Conservation (phyloP, 139 green algal genomes). For the Auxenochlorella pyrenoidosa region DNA sequence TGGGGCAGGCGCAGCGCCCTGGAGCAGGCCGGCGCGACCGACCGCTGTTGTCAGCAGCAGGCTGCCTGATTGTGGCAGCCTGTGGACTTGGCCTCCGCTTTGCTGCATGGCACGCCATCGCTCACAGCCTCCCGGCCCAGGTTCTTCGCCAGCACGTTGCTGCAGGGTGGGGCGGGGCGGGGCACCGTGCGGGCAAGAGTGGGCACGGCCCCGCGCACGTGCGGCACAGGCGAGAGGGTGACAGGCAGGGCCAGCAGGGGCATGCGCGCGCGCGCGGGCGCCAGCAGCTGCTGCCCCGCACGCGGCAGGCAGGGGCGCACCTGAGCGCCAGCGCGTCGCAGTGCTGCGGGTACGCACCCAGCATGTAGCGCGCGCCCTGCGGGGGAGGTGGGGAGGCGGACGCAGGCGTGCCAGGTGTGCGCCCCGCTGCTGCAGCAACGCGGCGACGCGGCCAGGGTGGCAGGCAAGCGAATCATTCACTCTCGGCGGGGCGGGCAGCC, state of each 20-base stretch:
- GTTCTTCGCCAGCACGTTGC: constrained; percentile 21
- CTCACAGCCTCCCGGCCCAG: neutral
- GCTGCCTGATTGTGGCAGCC: neutral
- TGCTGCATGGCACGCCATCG: neutral
- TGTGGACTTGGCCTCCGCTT: neutral
- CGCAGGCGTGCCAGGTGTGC: neutral
- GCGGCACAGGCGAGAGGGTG: too few relatives aligned
- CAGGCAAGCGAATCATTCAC: too few relatives aligned
- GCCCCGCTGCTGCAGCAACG: neutral
- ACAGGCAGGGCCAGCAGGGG: too few relatives aligned
- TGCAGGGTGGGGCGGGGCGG: neutral
- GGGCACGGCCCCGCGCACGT: too few relatives aligned
- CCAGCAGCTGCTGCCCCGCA: neutral
- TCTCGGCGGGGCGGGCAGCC: too few relatives aligned
- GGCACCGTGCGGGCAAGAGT: too few relatives aligned
- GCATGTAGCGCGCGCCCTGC: constrained; percentile 48
- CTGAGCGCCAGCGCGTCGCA: constrained; percentile 51
- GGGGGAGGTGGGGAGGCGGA: neutral
- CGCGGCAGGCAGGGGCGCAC: neutral
- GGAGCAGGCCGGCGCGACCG: neutral
- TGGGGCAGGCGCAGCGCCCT: too few relatives aligned
- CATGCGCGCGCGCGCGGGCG: neutral
- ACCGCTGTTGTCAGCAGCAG: neutral
- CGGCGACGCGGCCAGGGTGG: neutral
- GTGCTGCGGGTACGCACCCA: constrained; percentile 43